A percentile compares a stretch with the other conserved stretches of the same genome.
These are phyloP conservation scores for Leucosporidium yakuticum DNA, from an alignment of 768 basidiomycete species.

Conservation along the genomic window DNA sequence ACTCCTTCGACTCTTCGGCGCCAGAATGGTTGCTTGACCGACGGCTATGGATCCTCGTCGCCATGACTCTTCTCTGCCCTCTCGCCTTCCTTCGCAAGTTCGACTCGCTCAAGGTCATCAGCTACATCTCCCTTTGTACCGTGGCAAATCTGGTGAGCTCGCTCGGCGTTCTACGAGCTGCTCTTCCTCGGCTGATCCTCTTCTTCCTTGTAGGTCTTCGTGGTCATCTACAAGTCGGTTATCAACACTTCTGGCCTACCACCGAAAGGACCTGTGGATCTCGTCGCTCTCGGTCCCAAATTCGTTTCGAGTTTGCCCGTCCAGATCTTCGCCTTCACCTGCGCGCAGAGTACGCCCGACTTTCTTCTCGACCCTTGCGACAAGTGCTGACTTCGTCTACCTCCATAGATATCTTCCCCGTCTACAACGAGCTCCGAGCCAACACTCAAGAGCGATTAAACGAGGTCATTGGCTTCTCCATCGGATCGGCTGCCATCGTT, in stretches of 20 bases:
- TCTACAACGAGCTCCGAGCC: slow-evolving; percentile 22
- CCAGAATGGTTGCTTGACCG: slow-evolving; percentile 47
- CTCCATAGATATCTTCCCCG: not conserved
- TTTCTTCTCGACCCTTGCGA: slow-evolving; percentile 52
- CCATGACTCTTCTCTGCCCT: slow-evolving; percentile 54
- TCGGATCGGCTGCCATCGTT: slow-evolving; percentile 71
- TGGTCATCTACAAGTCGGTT: slow-evolving; percentile 66
- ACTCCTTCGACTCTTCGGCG: slow-evolving; percentile 33
- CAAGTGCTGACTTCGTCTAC: not conserved
- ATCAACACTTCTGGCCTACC: slow-evolving; percentile 62
- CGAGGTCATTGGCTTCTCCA: slow-evolving; percentile 74
- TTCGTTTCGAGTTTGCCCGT: slow-evolving; percentile 86
- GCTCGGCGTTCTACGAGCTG: not conserved
- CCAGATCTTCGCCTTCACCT: slow-evolving; percentile 87
- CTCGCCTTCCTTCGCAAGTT: slow-evolving; percentile 74
- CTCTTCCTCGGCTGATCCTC: not conserved
- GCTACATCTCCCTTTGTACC: slow-evolving; percentile 83
- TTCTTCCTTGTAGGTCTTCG: slow-evolving; percentile 54
- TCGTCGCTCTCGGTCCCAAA: slow-evolving; percentile 66
- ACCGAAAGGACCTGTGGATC: slow-evolving; percentile 59
- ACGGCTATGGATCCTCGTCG: slow-evolving; percentile 57
- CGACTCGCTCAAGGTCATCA: slow-evolving; percentile 81
- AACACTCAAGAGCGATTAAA: slow-evolving; percentile 83
- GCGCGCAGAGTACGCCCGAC: slow-evolving; percentile 50
- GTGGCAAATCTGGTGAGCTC: slow-evolving; percentile 49